Base-by-base conservation (phyloP, 2,329 filamentous ascomycete species). In the Endothia cerciana region DNA sequence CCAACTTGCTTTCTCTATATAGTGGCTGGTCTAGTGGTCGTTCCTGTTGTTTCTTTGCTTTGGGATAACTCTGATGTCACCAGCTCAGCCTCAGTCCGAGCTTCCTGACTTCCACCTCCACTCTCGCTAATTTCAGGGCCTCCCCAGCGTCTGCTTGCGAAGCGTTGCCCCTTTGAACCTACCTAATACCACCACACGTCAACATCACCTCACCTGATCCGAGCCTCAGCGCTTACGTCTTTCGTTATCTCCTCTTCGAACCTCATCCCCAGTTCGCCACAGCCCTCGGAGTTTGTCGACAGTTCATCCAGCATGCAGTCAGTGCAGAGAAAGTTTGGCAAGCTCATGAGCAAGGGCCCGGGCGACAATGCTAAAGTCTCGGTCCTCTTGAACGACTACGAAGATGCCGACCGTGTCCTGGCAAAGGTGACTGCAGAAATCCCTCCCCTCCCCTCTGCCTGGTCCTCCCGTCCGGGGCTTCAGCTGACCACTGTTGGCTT, bases 341-440 rank as follows among this genome's bases (percentile, higher is more conserved):
- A 86, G 77, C 86, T 94, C 74, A 84, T 88, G 78, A 87, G 86
- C 73, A 85, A 82, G 72, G 79, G 88, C 68, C 87, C 89, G 30
- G 91, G 89, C 65, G 90, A 95, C 77, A 90, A 92, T 74, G 89
- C 89, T 70, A 90, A 92, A 74, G 88, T 94, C 56, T 88, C 89
- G 13, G 84, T 89, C 55, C 82, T 95, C 63, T 80, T 96, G 65
- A 89, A 87, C 71, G 92, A 95, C 73, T 95, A 93, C 74, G 90
- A 93, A 71, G 89, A 94, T 76, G 90, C 89, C 33, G 91, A 95
- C 76, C 86, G 86, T 70, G 85, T 94, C 74, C 83, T 95, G 69
- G 84, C 86, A 70, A 89, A 88, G 82, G 91, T 93, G 80, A 65
- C 43, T 40, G 47, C 43, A 30, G 17, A 51, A 4, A 28, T 15